A percentile compares a stretch with the other conserved stretches of the same genome.
phyloP scores from a whole-genome alignment of 116 monocot genomes.

The Phalaenopsis hybrid region DNA sequence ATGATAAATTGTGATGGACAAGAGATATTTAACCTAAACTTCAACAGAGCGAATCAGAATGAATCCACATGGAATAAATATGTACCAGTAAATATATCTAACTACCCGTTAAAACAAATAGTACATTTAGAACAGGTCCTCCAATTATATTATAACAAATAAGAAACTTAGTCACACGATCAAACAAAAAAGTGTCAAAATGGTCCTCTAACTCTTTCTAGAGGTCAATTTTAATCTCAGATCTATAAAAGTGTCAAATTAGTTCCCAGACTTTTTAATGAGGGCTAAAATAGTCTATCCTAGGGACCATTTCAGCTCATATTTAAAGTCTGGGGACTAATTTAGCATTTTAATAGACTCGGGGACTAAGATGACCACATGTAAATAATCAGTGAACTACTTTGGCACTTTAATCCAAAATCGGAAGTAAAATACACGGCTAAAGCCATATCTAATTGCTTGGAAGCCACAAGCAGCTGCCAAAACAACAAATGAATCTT shows the following conservation, averaged over 20 bases:
- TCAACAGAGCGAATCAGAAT: neutral
- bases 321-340: no score
- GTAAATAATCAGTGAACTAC: no score
- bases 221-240: no score
- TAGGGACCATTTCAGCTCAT: no score
- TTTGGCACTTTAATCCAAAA: neutral
- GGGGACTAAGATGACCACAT: no score
- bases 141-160: conserved; percentile 1
- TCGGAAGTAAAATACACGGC: neutral
- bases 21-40: neutral
- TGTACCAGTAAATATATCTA: neutral
- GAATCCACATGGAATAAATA: neutral
- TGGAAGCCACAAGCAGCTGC: neutral
- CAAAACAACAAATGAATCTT: conserved; percentile 16
- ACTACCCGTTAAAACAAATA: neutral
- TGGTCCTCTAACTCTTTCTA: no score
- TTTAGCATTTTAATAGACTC: no score
- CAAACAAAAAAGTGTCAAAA: no score
- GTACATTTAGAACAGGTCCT: neutral
- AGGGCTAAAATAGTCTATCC: no score
- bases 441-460: neutral
- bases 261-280: no score
- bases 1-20: neutral
- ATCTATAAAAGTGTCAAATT: no score
- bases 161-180: neutral